These are phyloP conservation scores for Yamadazyma taylorii DNA, from an alignment of 1,139 yeast genomes.

Conservation along the genomic window DNA sequence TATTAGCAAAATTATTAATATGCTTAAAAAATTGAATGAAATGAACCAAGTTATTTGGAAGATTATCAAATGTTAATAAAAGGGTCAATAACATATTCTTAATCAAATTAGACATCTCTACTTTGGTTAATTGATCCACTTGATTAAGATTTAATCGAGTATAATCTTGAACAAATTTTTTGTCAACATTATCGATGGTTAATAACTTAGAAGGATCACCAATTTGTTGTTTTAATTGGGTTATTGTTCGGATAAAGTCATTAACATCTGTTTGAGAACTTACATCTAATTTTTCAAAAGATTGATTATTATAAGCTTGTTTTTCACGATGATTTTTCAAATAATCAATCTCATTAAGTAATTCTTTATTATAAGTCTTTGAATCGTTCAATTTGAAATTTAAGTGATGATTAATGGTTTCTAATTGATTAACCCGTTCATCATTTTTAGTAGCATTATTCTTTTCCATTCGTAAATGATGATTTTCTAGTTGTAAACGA, in stretches of 20 bases:
- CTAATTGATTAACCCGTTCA: slow-evolving; percentile 1
- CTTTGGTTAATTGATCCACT: slow-evolving; percentile 26
- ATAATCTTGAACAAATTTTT: slow-evolving; percentile 26
- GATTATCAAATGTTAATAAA: slow-evolving; percentile 27
- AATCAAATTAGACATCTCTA: slow-evolving; percentile 29
- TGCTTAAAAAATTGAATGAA: slow-evolving; percentile 27
- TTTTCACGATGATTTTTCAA: slow-evolving; percentile 5
- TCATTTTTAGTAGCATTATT: neutral
- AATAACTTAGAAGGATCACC: slow-evolving; percentile 11
- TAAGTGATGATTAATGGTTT: slow-evolving; percentile 10
- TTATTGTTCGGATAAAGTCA: slow-evolving; percentile 3
- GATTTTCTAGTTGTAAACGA: slow-evolving; percentile 5
- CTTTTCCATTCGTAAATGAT: slow-evolving; percentile 1
- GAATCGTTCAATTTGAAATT: slow-evolving; percentile 14
- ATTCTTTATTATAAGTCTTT: slow-evolving; percentile 16
- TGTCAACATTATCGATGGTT: slow-evolving; percentile 13
- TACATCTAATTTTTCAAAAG: neutral
- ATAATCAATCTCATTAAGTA: slow-evolving; percentile 20
- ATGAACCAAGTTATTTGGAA: slow-evolving; percentile 26
- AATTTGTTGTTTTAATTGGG: slow-evolving; percentile 10
- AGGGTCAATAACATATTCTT: slow-evolving; percentile 36
- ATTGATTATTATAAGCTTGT: too few relatives aligned
- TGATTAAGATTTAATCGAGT: slow-evolving; percentile 26
- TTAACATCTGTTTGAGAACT: neutral
- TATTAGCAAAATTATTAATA: slow-evolving; percentile 28